Base-by-base conservation (phyloP, 2,329 filamentous ascomycete genomes). In the Atkinsonella texensis region DNA sequence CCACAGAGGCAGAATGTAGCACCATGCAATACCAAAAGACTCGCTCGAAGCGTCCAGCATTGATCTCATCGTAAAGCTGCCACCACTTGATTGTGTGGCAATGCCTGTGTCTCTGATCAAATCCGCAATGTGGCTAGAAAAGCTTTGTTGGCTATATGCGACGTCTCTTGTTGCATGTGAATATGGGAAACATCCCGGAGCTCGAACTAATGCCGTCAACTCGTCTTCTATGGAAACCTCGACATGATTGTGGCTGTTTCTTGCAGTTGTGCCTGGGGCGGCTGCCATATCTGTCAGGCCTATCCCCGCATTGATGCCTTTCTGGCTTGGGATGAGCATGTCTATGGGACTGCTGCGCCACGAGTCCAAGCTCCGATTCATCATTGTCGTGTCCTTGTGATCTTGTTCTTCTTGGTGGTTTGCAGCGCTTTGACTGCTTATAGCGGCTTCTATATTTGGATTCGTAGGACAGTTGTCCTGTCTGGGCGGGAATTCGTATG, bases 181-280 rank as follows among this genome's bases (percentile, higher is more conserved):
- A 54, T 56, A 44, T 41, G 62, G 65, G 59, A 63, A 65, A 35
- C 56, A 56, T 51, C 61, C 64, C 31, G 62, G 63, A 33, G 59
- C 55, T 41, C 52, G 56, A 43, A 53, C 45, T 48, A 50, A 40
- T 18, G 40, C 52, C 32, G 40, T 47, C 48, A 50, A 18, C 28
- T 57, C 46, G 49, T 55, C 48, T 31, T 48, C 43, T 49, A 47
- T 42, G 47, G 39, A 13, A n/a, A 32, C 11, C 15, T 41, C 49
- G 48, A 28, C 10, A 40, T 17, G 31, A 17, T 10, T 13, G 48
- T 31, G 12, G 8, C 7, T 31, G 48, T 49, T 17, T 38, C 3
- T 40, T 8, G 7, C 31, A 35, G 40, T 4, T 9, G 35, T 18
- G 17, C 8, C 12, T 18, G 23, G 35, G 11, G 38, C 33, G 15